Conservation (phyloP, 164 flowering plant species). For the Tetrastigma voinierianum region DNA sequence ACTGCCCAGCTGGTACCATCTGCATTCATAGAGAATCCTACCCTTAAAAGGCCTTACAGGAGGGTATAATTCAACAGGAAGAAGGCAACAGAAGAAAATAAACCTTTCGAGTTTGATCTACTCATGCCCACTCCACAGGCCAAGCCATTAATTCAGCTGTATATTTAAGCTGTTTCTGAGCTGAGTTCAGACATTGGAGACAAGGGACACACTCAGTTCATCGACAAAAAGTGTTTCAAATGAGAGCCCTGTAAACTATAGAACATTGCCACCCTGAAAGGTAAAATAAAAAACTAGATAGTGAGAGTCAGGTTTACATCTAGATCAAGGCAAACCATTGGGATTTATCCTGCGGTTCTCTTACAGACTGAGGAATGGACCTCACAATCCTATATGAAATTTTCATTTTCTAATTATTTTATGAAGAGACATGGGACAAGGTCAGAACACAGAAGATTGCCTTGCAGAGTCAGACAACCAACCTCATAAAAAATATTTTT, state of each 20-base stretch:
- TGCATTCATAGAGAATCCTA: slow-evolving; percentile 29
- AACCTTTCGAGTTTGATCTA: slow-evolving; percentile 69
- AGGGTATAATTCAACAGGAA: background rate
- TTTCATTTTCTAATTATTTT: background rate
- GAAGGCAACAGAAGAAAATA: slow-evolving; percentile 3
- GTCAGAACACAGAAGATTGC: background rate
- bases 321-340: background rate
- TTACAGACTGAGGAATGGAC: background rate
- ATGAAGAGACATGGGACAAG: background rate
- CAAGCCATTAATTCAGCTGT: slow-evolving; percentile 76
- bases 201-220: slow-evolving; percentile 56
- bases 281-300: background rate
- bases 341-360: too few species aligned
- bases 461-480: background rate
- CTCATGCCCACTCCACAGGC: slow-evolving; percentile 53
- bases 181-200: slow-evolving; percentile 80
- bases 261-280: slow-evolving; percentile 22
- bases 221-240: slow-evolving; percentile 61
- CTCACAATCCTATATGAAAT: background rate
- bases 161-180: slow-evolving; percentile 87
- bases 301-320: too few species aligned
- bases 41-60: slow-evolving; percentile 2
- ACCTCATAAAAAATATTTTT: background rate
- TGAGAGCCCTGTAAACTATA: slow-evolving; percentile 56
- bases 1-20: slow-evolving; percentile 83